Percentiles rank a stretch among this genome's conserved stretches.
Conservation (phyloP, 306 rosid genomes). For the Psophocarpus tetragonolobus region DNA sequence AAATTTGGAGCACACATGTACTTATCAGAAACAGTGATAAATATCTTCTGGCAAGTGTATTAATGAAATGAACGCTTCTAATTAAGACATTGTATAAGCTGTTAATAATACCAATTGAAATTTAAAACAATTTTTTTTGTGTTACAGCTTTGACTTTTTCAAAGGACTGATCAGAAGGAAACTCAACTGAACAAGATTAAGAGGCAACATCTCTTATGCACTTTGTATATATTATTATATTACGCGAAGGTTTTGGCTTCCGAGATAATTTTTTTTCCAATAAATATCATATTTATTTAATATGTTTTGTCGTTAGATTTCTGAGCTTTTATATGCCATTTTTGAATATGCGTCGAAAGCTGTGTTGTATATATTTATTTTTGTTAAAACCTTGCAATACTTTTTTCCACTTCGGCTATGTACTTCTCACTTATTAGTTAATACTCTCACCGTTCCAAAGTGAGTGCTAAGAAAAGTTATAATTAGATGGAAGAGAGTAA, state of each 20-base stretch:
- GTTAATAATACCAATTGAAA: constrained; percentile 24
- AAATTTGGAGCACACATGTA: not conserved
- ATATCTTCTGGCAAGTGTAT: not conserved
- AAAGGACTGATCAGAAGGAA: constrained; percentile 76
- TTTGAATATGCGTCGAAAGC: too few relatives aligned
- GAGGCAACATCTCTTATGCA: constrained; percentile 28
- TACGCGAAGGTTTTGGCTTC: constrained; percentile 20
- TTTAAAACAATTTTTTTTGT: constrained; percentile 26
- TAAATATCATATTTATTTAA: too few relatives aligned
- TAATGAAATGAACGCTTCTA: not conserved
- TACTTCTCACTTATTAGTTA: too few relatives aligned
- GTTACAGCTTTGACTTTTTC: constrained; percentile 78
- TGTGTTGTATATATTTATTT: too few relatives aligned
- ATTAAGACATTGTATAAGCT: constrained; percentile 8
- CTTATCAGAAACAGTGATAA: constrained; percentile 20
- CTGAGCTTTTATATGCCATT: too few relatives aligned
- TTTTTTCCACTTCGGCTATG: too few relatives aligned
- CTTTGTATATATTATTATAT: constrained; percentile 35
- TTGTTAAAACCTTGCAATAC: too few relatives aligned
- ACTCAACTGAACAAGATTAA: constrained; percentile 53
- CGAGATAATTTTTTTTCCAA: constrained; percentile 4
- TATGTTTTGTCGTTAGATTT: too few relatives aligned
- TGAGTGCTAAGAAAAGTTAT: too few relatives aligned
- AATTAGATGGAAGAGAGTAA: too few relatives aligned
- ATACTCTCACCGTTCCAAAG: too few relatives aligned